Base-by-base conservation (phyloP, 768 basidiomycete genomes). In the Mycena olivaceomarginata region DNA sequence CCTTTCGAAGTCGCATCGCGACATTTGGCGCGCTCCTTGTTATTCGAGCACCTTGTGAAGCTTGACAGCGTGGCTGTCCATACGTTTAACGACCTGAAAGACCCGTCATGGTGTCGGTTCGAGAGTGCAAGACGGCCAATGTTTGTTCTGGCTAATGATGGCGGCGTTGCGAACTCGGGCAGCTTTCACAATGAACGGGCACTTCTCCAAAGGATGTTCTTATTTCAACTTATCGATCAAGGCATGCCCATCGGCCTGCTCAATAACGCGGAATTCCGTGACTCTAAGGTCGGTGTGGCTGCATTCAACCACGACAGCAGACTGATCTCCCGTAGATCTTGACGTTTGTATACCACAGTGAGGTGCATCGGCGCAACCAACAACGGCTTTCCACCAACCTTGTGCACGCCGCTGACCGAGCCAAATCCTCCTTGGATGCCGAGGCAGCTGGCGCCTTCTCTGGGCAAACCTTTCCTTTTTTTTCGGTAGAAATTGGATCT, bases 121-220 rank as follows among this genome's bases (percentile, higher is more conserved):
- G 86, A 85, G 45, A 74, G 81, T 25, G 75, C 78, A 16, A 86
- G 82, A 75, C 89, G 71, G 92, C 94, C 94, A 1, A 93, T 95
- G 93, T 94, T 94, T 72, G 87, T 91, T 40, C 85, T 95, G 84
- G 84, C 87, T 22, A 89, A 91, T 74, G 93, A 93, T 70, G 93
- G 92, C 10, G 90, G 88, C 10, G 60, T 83, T 5, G 72, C 79
- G 5, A 73, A 80, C 22, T 51, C 59, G n/a, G 39, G 53, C 60
- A 72, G 82, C 10, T 76, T 78, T 25, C 56, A 65, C 8, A 68
- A 70, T 31, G 79, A 59, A 60, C 82, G 85, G 25, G 82, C 89
- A 18, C 84, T 94, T 2, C 78, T 83, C 6, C 91, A 93, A 70
- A 87, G 93, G 6, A 56, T 82, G 1, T 90, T 93, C 76, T 77